phyloP scores from a whole-genome alignment of 1,139 yeast species.

The Geotrichum candidum region DNA sequence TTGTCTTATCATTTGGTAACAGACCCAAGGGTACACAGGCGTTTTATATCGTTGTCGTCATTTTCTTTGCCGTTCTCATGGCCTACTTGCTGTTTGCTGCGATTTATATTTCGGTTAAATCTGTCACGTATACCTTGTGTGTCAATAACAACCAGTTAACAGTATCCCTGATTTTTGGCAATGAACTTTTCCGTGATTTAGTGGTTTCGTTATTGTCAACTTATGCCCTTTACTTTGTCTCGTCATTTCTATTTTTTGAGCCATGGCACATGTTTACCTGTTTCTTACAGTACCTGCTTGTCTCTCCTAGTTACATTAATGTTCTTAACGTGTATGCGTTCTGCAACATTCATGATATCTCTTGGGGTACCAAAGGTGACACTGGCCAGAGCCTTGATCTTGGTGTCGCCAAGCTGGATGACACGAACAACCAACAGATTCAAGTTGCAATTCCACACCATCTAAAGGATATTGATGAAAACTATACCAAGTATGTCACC shows the following conservation, averaged over 20 bases:
- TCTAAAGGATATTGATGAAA: constrained; percentile 54
- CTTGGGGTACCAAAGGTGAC: constrained; percentile 85
- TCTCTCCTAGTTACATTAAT: constrained; percentile 72
- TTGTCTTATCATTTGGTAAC: constrained; percentile 88
- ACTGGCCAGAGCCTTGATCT: constrained; percentile 54
- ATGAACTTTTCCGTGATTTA: constrained; percentile 71
- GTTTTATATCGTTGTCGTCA: constrained; percentile 72
- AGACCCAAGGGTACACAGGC: constrained; percentile 86
- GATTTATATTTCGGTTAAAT: constrained; percentile 69
- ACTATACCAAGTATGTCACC: constrained; percentile 42
- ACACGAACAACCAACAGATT: constrained; percentile 42
- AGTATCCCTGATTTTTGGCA: constrained; percentile 49
- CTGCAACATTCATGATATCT: constrained; percentile 77
- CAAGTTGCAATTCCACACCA: constrained; percentile 64
- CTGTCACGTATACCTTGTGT: constrained; percentile 46
- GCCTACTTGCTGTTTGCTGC: constrained; percentile 89
- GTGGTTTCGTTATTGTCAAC: constrained; percentile 83
- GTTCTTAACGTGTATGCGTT: constrained; percentile 77
- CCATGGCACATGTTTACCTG: constrained; percentile 77
- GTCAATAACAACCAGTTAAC: constrained; percentile 42
- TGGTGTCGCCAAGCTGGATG: constrained; percentile 60
- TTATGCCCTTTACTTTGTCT: constrained; percentile 69
- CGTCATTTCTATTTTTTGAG: constrained; percentile 68
- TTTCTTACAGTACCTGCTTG: constrained; percentile 59
- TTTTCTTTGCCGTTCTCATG: constrained; percentile 89